phyloP scores from a whole-genome alignment of 2,329 filamentous ascomycete genomes.

The Blastomyces emzantsi region DNA sequence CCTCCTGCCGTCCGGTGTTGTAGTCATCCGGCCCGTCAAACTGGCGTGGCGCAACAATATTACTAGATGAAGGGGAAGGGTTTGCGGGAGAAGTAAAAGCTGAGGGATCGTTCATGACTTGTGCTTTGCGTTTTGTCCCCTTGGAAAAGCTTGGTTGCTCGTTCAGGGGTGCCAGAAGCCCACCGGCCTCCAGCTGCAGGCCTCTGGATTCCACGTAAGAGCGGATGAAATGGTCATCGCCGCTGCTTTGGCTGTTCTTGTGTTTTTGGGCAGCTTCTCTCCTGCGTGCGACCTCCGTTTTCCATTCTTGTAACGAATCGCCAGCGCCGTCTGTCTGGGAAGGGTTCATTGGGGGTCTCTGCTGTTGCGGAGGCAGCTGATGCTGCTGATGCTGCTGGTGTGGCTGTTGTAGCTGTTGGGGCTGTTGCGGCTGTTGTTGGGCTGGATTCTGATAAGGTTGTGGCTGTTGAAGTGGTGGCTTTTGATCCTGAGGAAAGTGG shows the following conservation, averaged over 20 bases:
- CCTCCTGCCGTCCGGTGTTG: conserved; percentile 50
- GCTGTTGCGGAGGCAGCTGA: conserved; percentile 31
- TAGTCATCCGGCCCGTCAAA: conserved; percentile 49
- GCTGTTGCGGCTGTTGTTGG: conserved; percentile 30
- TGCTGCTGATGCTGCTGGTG: conserved; percentile 31
- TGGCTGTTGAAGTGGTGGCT: conserved; percentile 8
- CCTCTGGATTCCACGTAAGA: conserved; percentile 36
- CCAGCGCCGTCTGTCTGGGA: conserved; percentile 68
- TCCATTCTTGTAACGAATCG: conserved; percentile 50
- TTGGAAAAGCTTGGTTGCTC: conserved; percentile 30
- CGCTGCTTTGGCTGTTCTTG: conserved; percentile 28
- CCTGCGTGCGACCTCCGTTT: conserved; percentile 37
- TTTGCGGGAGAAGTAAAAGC: conserved; percentile 12
- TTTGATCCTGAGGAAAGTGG: conserved; percentile 4
- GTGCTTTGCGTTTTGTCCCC: conserved; percentile 31
- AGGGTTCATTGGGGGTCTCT: conserved; percentile 37
- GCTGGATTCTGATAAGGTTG: conserved; percentile 22
- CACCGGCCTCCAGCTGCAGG: conserved; percentile 38
- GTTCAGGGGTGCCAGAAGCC: conserved; percentile 36
- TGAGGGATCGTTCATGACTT: conserved; percentile 8
- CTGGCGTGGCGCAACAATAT: conserved; percentile 31
- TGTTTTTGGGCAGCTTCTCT: conserved; percentile 30
- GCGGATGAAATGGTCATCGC: conserved; percentile 34
- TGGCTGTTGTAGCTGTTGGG: conserved; percentile 25
- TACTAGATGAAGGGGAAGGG: conserved; percentile 10